Percentiles rank a stretch among this genome's conserved stretches.
Evolutionary conservation across 2,329 filamentous ascomycete species (phyloP).

Genomic region (Cladosporium sp.): DNA sequence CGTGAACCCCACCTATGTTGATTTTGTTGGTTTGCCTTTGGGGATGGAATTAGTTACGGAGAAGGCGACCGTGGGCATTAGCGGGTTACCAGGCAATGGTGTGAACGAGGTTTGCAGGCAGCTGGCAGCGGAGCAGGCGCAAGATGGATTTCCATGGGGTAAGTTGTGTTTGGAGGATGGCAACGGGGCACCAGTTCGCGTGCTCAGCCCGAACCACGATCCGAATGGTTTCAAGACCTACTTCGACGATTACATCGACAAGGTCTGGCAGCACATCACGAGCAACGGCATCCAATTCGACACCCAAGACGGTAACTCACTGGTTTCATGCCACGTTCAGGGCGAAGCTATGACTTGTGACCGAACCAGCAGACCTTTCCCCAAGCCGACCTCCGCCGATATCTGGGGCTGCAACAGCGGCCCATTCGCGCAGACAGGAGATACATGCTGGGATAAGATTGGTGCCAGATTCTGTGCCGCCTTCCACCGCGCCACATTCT

Average conservation of each 20-base stretch:
- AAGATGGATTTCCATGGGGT: conserved; percentile 62
- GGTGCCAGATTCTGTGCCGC: conserved; percentile 75
- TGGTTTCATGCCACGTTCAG: conserved; percentile 51
- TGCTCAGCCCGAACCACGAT: conserved; percentile 43
- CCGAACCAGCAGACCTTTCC: conserved; percentile 50
- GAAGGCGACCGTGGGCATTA: conserved; percentile 53
- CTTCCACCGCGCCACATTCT: conserved; percentile 72
- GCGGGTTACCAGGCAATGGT: conserved; percentile 59
- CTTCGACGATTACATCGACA: conserved; percentile 53
- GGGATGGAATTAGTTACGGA: conserved; percentile 48
- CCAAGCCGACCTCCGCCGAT: conserved; percentile 60
- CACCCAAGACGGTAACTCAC: conserved; percentile 62
- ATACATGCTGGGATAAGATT: conserved; percentile 55
- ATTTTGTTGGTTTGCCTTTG: conserved; percentile 44
- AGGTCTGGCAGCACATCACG: conserved; percentile 54
- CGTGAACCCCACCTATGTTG: conserved; percentile 37
- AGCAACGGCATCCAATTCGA: conserved; percentile 57
- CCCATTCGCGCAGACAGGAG: conserved; percentile 46
- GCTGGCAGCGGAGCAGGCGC: conserved; percentile 54
- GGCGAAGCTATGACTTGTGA: conserved; percentile 47
- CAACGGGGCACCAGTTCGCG: conserved; percentile 40
- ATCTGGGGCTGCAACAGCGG: conserved; percentile 69
- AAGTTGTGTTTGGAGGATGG: conserved; percentile 53
- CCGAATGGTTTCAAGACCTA: conserved; percentile 50
- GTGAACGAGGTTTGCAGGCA: conserved; percentile 55